phyloP scores from a whole-genome alignment of 2,329 filamentous ascomycete species.

The Penicillium sp. region DNA sequence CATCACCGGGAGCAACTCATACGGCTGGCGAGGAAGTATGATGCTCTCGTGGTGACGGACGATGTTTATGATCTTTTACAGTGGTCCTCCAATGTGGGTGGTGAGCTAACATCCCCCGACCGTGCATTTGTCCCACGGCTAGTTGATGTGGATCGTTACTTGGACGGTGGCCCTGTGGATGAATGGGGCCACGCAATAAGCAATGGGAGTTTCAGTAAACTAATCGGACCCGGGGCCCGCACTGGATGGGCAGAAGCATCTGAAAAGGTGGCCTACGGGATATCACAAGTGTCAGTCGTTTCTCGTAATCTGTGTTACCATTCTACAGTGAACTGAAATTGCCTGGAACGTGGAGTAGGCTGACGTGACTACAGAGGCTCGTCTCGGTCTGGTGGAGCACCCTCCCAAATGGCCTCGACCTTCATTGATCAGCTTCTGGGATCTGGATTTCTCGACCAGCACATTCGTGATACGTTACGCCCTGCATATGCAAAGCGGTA shows the following conservation, averaged over 20 bases:
- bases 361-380: conserved; percentile 49
- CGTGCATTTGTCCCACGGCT: conserved; percentile 65
- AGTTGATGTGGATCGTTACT: conserved; percentile 71
- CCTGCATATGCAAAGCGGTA: conserved; percentile 58
- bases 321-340: neutral
- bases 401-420: conserved; percentile 59
- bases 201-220: conserved; percentile 89
- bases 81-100: conserved; percentile 58
- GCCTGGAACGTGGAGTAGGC: conserved; percentile 6
- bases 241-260: conserved; percentile 87
- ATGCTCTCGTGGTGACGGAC: conserved; percentile 82
- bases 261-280: conserved; percentile 57
- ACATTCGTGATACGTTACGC: conserved; percentile 55
- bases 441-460: conserved; percentile 51
- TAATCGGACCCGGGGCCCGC: conserved; percentile 74
- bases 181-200: conserved; percentile 77
- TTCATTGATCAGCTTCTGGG: conserved; percentile 57
- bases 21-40: conserved; percentile 70
- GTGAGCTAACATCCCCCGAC: conserved; percentile 20
- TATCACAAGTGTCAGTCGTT: conserved; percentile 58
- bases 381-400: conserved; percentile 58
- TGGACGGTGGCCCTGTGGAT: conserved; percentile 61
- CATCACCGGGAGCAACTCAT: conserved; percentile 67
- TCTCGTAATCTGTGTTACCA: neutral
- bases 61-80: conserved; percentile 94